Evolutionary conservation across 73 alveolate genomes (phyloP).

Genomic region (Tetrahymena thermophila): DNA sequence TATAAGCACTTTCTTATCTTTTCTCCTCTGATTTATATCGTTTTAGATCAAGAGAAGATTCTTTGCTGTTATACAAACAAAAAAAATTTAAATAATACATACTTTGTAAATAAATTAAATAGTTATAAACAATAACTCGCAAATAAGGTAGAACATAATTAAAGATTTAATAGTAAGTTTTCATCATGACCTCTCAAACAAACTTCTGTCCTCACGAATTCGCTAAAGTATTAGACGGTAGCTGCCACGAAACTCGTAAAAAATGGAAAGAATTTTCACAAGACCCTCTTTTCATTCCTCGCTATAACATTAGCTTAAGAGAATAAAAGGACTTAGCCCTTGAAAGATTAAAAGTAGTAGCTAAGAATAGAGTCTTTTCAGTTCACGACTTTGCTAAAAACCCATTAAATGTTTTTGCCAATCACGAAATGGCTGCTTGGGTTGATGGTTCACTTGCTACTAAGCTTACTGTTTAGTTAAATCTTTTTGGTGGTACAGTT

Average conservation of each 20-base stretch:
- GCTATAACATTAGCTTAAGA: slow-evolving; percentile 15
- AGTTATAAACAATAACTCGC: background rate
- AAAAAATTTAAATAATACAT: background rate
- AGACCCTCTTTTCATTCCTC: slow-evolving; percentile 39
- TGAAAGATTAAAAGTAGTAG: slow-evolving; percentile 3
- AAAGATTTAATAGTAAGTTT: background rate
- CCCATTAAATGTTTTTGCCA: slow-evolving; percentile 40
- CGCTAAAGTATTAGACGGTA: slow-evolving; percentile 31
- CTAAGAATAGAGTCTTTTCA: slow-evolving; percentile 18
- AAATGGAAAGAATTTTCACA: slow-evolving; percentile 29
- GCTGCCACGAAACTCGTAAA: slow-evolving; percentile 22
- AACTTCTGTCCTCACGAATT: slow-evolving; percentile 13
- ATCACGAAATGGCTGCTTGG: slow-evolving; percentile 43
- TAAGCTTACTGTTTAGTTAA: slow-evolving; percentile 39
- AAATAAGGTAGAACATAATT: background rate
- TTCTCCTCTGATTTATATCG: background rate
- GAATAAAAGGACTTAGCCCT: slow-evolving; percentile 24
- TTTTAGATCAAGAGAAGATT: background rate
- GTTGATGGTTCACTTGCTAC: slow-evolving; percentile 38
- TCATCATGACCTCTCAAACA: background rate
- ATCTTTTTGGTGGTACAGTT: slow-evolving; percentile 44
- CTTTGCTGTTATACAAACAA: background rate
- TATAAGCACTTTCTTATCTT: background rate
- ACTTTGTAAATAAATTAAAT: background rate
- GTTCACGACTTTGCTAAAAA: slow-evolving; percentile 40